A percentile compares a stretch with the other conserved stretches of the same genome.
Evolutionary conservation across 2,329 filamentous ascomycete species (phyloP).

Genomic region (Alternaria longipes): DNA sequence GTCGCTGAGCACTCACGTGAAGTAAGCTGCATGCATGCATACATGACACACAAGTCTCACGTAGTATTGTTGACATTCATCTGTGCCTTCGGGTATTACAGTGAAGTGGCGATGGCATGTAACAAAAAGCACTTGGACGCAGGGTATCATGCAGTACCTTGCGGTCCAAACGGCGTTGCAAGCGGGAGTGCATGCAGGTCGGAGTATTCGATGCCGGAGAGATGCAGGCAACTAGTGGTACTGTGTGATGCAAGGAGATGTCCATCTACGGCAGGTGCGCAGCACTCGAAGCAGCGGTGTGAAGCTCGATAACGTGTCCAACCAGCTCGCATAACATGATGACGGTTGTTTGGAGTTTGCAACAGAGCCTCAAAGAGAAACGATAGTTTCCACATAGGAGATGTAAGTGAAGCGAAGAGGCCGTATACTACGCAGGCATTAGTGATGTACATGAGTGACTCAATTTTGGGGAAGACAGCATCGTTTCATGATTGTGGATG

Average conservation of each 20-base stretch:
- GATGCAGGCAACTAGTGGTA: not conserved
- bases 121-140: not conserved
- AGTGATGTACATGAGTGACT: not conserved
- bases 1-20: slow-evolving; percentile 9
- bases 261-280: not conserved
- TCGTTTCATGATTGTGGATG: slow-evolving; percentile 3
- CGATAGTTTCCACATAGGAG: not conserved
- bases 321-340: not conserved
- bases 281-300: slow-evolving; percentile 9
- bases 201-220: not conserved
- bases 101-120: not conserved
- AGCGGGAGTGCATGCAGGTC: not conserved
- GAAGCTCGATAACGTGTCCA: not conserved
- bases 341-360: not conserved
- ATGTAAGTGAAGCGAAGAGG: not conserved
- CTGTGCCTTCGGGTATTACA: not conserved
- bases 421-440: not conserved
- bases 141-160: not conserved
- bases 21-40: not conserved
- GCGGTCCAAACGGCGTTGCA: not conserved
- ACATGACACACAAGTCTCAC: not conserved
- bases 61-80: not conserved
- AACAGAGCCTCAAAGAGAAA: not conserved
- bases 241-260: not conserved
- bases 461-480: not conserved